Conservation (phyloP, 225 moss, liverwort and hornwort species). For the Antitrichia curtipendula region DNA sequence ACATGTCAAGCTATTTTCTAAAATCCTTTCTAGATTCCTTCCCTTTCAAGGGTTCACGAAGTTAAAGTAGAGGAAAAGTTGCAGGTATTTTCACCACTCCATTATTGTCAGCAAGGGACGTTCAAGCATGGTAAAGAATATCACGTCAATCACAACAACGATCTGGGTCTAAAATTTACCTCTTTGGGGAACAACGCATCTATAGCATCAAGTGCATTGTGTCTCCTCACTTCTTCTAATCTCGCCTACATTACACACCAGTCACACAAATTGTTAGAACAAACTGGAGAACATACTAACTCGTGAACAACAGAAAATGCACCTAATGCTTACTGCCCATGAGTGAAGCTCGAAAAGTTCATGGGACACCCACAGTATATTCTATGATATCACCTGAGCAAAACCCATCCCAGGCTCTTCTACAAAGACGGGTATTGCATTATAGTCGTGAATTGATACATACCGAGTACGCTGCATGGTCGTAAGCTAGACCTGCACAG, state of each 20-base stretch:
- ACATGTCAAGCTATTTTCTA: background rate
- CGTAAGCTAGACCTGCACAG: constrained; percentile 23
- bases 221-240: constrained; percentile 32
- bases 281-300: background rate
- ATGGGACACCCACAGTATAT: background rate
- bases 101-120: background rate
- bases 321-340: background rate
- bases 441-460: background rate
- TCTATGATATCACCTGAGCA: background rate
- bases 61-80: background rate
- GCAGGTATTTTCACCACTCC: background rate
- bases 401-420: background rate
- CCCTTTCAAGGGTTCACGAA: background rate
- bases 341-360: background rate
- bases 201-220: constrained; percentile 33
- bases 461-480: constrained; percentile 33
- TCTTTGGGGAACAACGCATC: constrained; percentile 47
- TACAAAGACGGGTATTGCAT: background rate
- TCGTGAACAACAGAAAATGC: background rate
- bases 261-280: background rate
- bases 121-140: background rate
- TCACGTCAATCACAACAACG: background rate
- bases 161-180: constrained; percentile 1
- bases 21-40: background rate
- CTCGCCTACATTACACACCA: constrained; percentile 19